Conservation (phyloP, 768 basidiomycete genomes). For the Lanmaoa pseudosensibilis region DNA sequence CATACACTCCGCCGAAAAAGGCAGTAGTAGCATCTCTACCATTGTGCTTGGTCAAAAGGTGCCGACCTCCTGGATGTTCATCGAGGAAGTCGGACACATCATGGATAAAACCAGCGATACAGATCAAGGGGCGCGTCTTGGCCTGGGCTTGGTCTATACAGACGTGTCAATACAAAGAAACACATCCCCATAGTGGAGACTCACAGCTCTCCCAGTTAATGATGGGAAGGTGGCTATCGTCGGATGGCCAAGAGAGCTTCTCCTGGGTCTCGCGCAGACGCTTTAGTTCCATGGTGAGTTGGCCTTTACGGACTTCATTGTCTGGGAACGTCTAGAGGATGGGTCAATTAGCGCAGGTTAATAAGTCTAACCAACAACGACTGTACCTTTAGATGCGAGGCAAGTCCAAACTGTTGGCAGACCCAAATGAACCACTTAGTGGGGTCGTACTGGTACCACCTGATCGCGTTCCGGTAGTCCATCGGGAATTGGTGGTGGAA, state of each 20-base stretch:
- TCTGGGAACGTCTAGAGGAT: slow-evolving; percentile 52
- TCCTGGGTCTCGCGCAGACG: slow-evolving; percentile 79
- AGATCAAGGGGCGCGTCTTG: slow-evolving; percentile 75
- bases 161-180: background rate
- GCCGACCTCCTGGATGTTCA: slow-evolving; percentile 90
- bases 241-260: slow-evolving; percentile 73
- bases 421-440: slow-evolving; percentile 85
- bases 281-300: slow-evolving; percentile 93
- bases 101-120: slow-evolving; percentile 91
- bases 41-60: slow-evolving; percentile 78
- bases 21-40: slow-evolving; percentile 92
- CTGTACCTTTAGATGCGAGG: slow-evolving; percentile 54
- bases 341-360: background rate
- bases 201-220: slow-evolving; percentile 85
- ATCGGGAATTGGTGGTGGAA: slow-evolving; percentile 97
- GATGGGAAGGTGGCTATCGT: slow-evolving; percentile 73
- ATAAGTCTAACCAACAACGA: background rate
- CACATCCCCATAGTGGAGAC: slow-evolving; percentile 21
- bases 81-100: slow-evolving; percentile 83
- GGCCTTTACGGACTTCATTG: slow-evolving; percentile 80
- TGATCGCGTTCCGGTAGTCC: slow-evolving; percentile 97
- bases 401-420: slow-evolving; percentile 49
- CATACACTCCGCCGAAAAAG: slow-evolving; percentile 91
- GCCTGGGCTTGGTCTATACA: slow-evolving; percentile 73
- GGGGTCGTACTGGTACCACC: slow-evolving; percentile 87